Evolutionary conservation across 1,284 basidiomycete genomes (phyloP).

Genomic region (Pyrrhoderma lamaoense): DNA sequence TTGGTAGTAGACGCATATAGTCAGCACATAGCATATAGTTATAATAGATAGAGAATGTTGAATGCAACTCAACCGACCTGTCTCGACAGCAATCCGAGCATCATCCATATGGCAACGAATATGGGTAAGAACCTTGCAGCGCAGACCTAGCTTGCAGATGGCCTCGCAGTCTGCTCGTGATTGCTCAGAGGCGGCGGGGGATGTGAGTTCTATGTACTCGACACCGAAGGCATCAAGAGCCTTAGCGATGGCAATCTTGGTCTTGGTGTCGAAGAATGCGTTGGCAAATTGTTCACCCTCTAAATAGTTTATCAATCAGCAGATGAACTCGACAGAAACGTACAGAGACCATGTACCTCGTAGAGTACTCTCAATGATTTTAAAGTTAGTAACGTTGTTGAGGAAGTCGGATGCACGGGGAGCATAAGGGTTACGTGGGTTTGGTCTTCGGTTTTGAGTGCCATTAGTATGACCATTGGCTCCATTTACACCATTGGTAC

Average conservation of each 20-base stretch:
- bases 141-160: conserved; percentile 98
- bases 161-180: conserved; percentile 93
- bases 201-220: conserved; percentile 99
- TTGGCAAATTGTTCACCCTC: conserved; percentile 99
- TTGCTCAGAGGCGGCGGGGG: conserved; percentile 96
- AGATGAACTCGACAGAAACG: neutral
- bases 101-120: conserved; percentile 99
- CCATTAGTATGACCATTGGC: conserved; percentile 26
- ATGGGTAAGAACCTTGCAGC: conserved; percentile 96
- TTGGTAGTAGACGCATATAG: conserved; percentile 7
- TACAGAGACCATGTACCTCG: conserved; percentile 52
- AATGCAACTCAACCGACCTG: conserved; percentile 50
- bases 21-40: neutral
- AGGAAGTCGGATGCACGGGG: conserved; percentile 87
- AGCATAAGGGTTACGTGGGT: conserved; percentile 64
- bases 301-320: conserved; percentile 29
- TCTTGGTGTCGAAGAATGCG: conserved; percentile 99
- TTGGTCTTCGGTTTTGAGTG: conserved; percentile 24
- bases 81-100: conserved; percentile 97
- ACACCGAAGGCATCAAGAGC: conserved; percentile 97
- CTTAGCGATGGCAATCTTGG: conserved; percentile 99
- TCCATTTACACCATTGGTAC: conserved; percentile 14
- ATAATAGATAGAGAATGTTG: too few relatives aligned
- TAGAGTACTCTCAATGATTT: conserved; percentile 95
- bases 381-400: conserved; percentile 89